These are phyloP conservation scores for Albizia julibrissin DNA, from an alignment of 306 rosid genomes.

Conservation along the genomic window DNA sequence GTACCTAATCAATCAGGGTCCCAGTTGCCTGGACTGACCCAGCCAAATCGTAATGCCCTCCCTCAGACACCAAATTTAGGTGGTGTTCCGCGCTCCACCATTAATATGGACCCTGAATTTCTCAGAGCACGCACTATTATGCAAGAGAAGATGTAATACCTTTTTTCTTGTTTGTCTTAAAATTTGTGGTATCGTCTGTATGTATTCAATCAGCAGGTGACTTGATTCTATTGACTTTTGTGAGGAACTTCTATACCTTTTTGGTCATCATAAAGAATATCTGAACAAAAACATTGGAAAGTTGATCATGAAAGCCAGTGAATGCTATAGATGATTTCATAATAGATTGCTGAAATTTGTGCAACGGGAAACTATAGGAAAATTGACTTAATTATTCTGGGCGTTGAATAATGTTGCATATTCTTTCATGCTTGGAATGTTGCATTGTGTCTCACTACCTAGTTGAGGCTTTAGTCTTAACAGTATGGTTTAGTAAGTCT, in stretches of 20 bases:
- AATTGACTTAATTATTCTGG: neutral
- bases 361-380: neutral
- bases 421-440: neutral
- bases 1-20: slow-evolving; percentile 71
- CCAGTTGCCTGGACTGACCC: slow-evolving; percentile 60
- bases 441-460: neutral
- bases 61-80: slow-evolving; percentile 55
- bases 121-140: slow-evolving; percentile 50
- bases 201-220: slow-evolving; percentile 18
- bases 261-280: neutral
- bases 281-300: neutral
- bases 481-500: neutral
- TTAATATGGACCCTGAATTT: slow-evolving; percentile 67
- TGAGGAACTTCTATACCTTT: neutral
- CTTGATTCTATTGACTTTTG: slow-evolving; percentile 5
- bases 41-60: slow-evolving; percentile 59
- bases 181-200: neutral
- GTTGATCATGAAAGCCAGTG: slow-evolving; percentile 15
- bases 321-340: slow-evolving; percentile 2
- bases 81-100: slow-evolving; percentile 43
- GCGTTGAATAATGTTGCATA: neutral
- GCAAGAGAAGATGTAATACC: slow-evolving; percentile 77
- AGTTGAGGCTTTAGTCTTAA: neutral
- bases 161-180: neutral
- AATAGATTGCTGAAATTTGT: neutral